Conservation (phyloP, 257 asterid genomes). For the Jacaranda mimosifolia region DNA sequence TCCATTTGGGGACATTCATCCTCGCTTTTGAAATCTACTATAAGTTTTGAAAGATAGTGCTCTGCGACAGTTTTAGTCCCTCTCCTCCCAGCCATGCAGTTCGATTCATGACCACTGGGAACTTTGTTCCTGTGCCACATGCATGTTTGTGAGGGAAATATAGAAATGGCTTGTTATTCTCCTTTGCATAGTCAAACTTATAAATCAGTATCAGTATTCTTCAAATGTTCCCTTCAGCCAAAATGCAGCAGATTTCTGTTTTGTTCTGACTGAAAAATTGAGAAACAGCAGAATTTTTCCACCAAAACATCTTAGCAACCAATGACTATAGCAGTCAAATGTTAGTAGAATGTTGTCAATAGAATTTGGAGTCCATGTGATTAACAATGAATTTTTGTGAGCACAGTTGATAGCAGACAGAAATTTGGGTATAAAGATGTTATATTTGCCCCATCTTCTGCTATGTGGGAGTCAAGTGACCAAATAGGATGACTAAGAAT, state of each 20-base stretch:
- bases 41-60: not conserved
- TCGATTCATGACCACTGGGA: not conserved
- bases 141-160: not conserved
- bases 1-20: not conserved
- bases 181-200: not conserved
- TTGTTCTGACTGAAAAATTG: slow-evolving; percentile 1
- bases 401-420: not conserved
- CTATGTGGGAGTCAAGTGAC: not conserved
- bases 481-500: not conserved
- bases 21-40: not conserved
- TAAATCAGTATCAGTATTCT: not conserved
- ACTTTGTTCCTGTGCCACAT: not conserved
- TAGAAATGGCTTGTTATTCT: not conserved
- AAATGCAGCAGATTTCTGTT: not conserved
- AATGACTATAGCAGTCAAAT: not conserved
- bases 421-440: not conserved
- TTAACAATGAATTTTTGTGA: not conserved
- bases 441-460: not conserved
- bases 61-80: not conserved
- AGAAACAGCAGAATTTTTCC: not conserved
- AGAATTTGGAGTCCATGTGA: not conserved
- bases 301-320: not conserved
- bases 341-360: not conserved
- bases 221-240: slow-evolving; percentile 5
- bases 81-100: not conserved